A percentile compares a stretch with the other conserved stretches of the same genome.
These are phyloP conservation scores for Tricholoma flavovirens DNA, from an alignment of 768 basidiomycete genomes.

Conservation along the genomic window DNA sequence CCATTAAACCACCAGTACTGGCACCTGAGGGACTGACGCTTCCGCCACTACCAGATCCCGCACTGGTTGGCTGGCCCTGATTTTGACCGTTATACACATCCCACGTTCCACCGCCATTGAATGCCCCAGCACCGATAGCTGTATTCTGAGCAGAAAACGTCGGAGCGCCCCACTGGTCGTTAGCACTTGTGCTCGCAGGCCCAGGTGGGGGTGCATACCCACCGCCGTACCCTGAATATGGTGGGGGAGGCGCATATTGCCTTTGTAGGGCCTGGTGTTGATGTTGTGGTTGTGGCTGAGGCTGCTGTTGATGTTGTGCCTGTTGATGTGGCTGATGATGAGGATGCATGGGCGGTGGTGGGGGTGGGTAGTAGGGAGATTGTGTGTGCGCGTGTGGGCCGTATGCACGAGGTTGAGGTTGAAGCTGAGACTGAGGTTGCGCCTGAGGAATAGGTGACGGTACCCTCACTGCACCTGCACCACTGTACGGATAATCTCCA, in stretches of 20 bases:
- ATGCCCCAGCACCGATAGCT: neutral
- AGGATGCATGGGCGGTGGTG: neutral
- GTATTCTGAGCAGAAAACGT: neutral
- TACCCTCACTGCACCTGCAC: neutral
- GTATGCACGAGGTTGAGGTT: neutral
- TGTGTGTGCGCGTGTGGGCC: neutral
- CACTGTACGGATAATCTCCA: neutral
- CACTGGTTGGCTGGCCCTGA: neutral
- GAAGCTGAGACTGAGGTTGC: neutral
- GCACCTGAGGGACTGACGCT: slow-evolving; percentile 2
- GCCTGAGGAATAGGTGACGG: neutral
- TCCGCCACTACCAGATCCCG: neutral
- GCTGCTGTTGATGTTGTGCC: slow-evolving; percentile 14
- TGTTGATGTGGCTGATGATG: neutral
- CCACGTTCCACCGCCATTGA: neutral
- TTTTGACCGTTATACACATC: slow-evolving; percentile 6
- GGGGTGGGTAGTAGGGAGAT: slow-evolving; percentile 4
- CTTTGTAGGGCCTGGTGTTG: slow-evolving; percentile 16
- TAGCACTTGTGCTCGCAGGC: slow-evolving; percentile 4
- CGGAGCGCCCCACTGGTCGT: slow-evolving; percentile 9
- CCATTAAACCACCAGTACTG: slow-evolving; percentile 12
- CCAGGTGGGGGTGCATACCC: slow-evolving; percentile 1
- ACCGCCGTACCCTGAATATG: slow-evolving; percentile 1
- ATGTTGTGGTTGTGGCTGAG: slow-evolving; percentile 21
- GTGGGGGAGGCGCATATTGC: slow-evolving; percentile 12